Base-by-base conservation (phyloP, 176 grass and related monocot species). In the Paspalum notatum region DNA sequence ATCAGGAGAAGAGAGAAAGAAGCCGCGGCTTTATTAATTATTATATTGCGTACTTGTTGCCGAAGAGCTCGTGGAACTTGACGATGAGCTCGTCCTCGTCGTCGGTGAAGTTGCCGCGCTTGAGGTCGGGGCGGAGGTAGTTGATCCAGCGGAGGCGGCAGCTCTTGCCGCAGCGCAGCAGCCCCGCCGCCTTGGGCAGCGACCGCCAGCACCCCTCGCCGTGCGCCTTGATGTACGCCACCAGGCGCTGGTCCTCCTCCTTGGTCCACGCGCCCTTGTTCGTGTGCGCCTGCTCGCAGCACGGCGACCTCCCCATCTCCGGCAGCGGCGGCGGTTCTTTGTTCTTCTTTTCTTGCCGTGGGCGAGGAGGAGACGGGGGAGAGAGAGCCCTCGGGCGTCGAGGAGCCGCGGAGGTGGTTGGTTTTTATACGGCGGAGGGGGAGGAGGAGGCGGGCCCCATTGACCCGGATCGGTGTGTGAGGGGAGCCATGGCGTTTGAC, bases 191-290 rank as follows among this genome's bases (percentile, higher is more conserved):
- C 79, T 94, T 97, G 13, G 94, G 94, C 45, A 97, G 91, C 15
- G 94, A 97, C 72, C 94, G 86, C 94, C 94, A 97, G 80, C 91
- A 90, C 11, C 94, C 94, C 42, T 97, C 94, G 66, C 94, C 94
- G 50, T 97, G 92, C 68, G 87, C 89, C 82, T 90, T 92, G 87
- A 97, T 97, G 90, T 97, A 92, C 46, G 89, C 72, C 49, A 97
- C 78, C 51, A 97, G 92, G n/a, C 92, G 76, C 78, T 94, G 91
- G 78, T 97, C 94, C 83, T 97, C 94, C 84, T 97, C 94, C 86
- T 94, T 97, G 1, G 94, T 94, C 94, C 94, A 97, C 74, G 94
- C 94, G 66, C 94, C 94, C 86, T 94, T 97, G 89, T 97, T 97
- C 5, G 90, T 94, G 81, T 94, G 94, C 71, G 94, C 94, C 88